These are phyloP conservation scores for Glycine soja DNA, from an alignment of 306 rosid species.

Conservation along the genomic window DNA sequence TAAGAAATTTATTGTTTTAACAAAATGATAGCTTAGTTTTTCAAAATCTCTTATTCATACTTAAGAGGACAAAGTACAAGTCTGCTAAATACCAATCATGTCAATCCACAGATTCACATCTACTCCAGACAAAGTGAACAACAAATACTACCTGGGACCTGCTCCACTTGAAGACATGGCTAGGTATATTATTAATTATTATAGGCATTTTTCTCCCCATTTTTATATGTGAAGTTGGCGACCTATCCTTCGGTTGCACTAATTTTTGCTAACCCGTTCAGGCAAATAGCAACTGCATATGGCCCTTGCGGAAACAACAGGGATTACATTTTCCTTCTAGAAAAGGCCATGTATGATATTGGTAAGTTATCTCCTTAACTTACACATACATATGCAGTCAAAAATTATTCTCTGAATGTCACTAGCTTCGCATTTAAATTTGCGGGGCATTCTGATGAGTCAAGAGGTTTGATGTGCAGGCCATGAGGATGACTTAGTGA, in stretches of 20 bases:
- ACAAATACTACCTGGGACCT: conserved; percentile 94
- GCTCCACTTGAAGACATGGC: conserved; percentile 95
- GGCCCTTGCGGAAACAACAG: conserved; percentile 98
- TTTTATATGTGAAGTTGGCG: not conserved
- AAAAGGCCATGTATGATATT: conserved; percentile 84
- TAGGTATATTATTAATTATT: conserved; percentile 54
- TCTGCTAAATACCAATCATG: conserved; percentile 36
- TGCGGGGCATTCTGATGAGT: conserved; percentile 6
- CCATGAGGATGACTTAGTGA: conserved; percentile 82
- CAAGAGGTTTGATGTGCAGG: conserved; percentile 56
- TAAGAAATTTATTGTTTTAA: no score
- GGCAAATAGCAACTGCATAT: conserved; percentile 95
- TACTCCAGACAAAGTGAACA: conserved; percentile 86
- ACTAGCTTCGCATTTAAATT: no score
- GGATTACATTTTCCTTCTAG: conserved; percentile 81
- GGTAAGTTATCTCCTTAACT: conserved; percentile 58
- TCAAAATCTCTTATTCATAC: not conserved
- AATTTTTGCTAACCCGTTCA: conserved; percentile 46
- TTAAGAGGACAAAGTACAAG: not conserved
- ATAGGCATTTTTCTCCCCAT: not conserved
- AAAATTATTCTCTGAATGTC: no score
- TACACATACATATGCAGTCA: not conserved
- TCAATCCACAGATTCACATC: conserved; percentile 80
- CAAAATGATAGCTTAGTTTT: no score
- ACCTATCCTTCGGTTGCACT: not conserved